Conservation (phyloP, 2,329 filamentous ascomycete species). For the Lithohypha guttulata region DNA sequence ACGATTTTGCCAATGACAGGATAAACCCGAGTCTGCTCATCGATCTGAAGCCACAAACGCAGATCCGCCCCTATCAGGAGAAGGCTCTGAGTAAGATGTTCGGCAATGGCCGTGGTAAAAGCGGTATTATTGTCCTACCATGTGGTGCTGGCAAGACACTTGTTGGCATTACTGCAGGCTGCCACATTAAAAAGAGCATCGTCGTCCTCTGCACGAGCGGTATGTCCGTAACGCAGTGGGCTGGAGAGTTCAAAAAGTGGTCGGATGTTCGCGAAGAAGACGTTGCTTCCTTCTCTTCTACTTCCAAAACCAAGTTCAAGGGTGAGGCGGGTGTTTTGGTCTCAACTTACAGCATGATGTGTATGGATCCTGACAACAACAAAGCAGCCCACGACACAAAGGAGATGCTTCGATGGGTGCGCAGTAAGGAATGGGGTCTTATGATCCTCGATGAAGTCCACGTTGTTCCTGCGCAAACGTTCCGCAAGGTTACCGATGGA, state of each 20-base stretch:
- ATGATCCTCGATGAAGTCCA: conserved; percentile 98
- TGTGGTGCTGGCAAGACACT: conserved; percentile 96
- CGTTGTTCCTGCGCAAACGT: conserved; percentile 93
- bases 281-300: conserved; percentile 88
- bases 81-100: conserved; percentile 99
- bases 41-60: conserved; percentile 75
- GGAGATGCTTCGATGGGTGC: conserved; percentile 95
- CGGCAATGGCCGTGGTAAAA: conserved; percentile 92
- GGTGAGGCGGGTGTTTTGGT: conserved; percentile 92
- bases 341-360: conserved; percentile 94
- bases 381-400: conserved; percentile 83
- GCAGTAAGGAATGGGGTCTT: conserved; percentile 83
- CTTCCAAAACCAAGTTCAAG: conserved; percentile 76
- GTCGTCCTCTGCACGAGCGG: conserved; percentile 93
- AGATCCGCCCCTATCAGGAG: conserved; percentile 91
- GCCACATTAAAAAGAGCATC: conserved; percentile 92
- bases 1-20: conserved; percentile 88
- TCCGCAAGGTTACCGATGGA: conserved; percentile 81
- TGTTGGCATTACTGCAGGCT: conserved; percentile 95
- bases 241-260: conserved; percentile 94
- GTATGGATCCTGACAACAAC: conserved; percentile 57
- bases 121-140: conserved; percentile 91
- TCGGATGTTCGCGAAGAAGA: conserved; percentile 94
- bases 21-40: conserved; percentile 87
- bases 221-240: conserved; percentile 97